A percentile compares a stretch with the other conserved stretches of the same genome.
Evolutionary conservation across 73 alveolate genomes (phyloP).

Genomic region (Tetrahymena thermophila): DNA sequence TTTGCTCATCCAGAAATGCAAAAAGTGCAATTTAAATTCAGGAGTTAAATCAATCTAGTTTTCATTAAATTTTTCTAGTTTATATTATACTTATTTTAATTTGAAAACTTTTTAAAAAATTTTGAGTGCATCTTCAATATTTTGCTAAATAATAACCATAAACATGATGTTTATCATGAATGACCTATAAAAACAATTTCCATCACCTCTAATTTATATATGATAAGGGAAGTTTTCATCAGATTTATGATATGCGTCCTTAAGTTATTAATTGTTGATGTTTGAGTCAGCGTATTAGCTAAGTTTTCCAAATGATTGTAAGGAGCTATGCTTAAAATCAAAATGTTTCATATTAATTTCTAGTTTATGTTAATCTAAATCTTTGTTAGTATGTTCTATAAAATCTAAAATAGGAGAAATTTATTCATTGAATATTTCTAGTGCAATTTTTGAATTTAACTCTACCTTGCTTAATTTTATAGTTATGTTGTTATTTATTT

Average conservation of each 20-base stretch:
- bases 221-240: not conserved
- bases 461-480: not conserved
- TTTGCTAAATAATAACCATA: not conserved
- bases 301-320: not conserved
- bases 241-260: not conserved
- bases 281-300: not conserved
- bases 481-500: too few relatives aligned
- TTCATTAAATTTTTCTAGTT: not conserved
- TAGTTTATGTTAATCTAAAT: not conserved
- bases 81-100: not conserved
- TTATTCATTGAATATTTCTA: not conserved
- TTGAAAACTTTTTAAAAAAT: not conserved
- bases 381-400: not conserved
- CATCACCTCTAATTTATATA: not conserved
- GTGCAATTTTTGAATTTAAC: too few relatives aligned
- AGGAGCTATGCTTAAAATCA: not conserved
- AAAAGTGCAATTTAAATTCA: not conserved
- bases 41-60: not conserved
- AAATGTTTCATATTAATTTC: not conserved
- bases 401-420: not conserved
- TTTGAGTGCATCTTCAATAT: not conserved
- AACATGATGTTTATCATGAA: not conserved
- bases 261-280: not conserved
- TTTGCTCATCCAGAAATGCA: not conserved
- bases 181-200: not conserved